Conservation (phyloP, 805 yeast genomes). For the Candida ortonii region DNA sequence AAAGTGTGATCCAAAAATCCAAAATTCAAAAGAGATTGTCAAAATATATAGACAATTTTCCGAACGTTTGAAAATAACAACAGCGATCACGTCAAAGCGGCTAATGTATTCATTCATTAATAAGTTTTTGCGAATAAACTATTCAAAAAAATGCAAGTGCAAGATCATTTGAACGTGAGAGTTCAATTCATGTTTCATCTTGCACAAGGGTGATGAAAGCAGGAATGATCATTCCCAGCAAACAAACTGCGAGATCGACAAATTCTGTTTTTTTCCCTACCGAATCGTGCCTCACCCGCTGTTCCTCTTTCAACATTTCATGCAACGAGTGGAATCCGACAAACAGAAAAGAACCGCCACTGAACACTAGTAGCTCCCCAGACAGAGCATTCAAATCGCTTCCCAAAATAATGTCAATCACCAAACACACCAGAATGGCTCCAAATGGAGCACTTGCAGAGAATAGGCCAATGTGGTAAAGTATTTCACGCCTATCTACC, state of each 20-base stretch:
- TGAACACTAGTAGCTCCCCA: conserved; percentile 56
- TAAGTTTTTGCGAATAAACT: conserved; percentile 3
- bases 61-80: no score
- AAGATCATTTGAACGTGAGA: not conserved
- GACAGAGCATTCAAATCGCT: conserved; percentile 32
- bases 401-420: conserved; percentile 13
- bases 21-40: not conserved
- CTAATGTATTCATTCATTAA: no score
- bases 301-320: conserved; percentile 32
- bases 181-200: conserved; percentile 20
- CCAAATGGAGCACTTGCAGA: conserved; percentile 61
- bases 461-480: conserved; percentile 51
- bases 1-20: conserved; percentile 8
- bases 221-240: conserved; percentile 32
- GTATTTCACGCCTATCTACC: conserved; percentile 28
- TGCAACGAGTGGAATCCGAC: conserved; percentile 66
- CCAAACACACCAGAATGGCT: conserved; percentile 48
- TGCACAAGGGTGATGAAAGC: conserved; percentile 24
- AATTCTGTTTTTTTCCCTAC: conserved; percentile 6
- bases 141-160: not conserved
- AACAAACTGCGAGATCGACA: conserved; percentile 17
- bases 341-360: conserved; percentile 71
- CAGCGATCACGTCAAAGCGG: no score
- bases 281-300: no score
- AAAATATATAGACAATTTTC: not conserved